Conservation (phyloP, 2,329 filamentous ascomycete genomes). For the Bipolaris sorokiniana region DNA sequence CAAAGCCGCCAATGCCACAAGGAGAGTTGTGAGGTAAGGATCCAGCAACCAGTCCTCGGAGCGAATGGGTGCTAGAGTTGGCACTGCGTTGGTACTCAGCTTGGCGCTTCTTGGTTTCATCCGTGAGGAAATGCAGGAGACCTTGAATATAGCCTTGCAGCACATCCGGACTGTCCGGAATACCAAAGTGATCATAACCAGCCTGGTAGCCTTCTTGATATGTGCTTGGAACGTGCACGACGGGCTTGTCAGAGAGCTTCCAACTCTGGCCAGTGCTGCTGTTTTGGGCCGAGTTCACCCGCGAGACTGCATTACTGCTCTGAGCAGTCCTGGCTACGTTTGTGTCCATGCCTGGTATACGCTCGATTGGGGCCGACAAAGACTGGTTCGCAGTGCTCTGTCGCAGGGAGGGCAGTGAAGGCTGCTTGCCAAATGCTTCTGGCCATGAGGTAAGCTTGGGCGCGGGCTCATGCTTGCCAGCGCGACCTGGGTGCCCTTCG, state of each 20-base stretch:
- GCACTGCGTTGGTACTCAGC: constrained; percentile 17
- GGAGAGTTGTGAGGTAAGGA: constrained; percentile 39
- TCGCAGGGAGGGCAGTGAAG: constrained; percentile 25
- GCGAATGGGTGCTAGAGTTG: constrained; percentile 30
- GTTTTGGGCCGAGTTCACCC: constrained; percentile 24
- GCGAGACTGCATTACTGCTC: constrained; percentile 19
- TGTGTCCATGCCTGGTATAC: constrained; percentile 7
- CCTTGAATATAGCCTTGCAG: constrained; percentile 45
- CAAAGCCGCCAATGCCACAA: constrained; percentile 30
- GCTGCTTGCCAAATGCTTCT: constrained; percentile 38
- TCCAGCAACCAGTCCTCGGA: constrained; percentile 34
- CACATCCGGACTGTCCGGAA: constrained; percentile 42
- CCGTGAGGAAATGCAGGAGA: constrained; percentile 37
- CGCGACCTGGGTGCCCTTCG: constrained; percentile 29
- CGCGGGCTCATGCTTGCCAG: constrained; percentile 26
- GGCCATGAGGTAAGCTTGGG: constrained; percentile 41
- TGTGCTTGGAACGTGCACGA: constrained; percentile 37
- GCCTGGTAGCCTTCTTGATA: constrained; percentile 50
- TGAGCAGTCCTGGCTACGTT: constrained; percentile 16
- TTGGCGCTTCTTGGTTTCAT: constrained; percentile 32
- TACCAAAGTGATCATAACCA: constrained; percentile 43
- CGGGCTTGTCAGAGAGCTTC: constrained; percentile 28
- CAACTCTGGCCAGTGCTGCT: constrained; percentile 32
- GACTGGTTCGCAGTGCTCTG: constrained; percentile 17
- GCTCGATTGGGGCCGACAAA: constrained; percentile 11